Base-by-base conservation (phyloP, 208 protist genomes). In the Trypanosoma mega region DNA sequence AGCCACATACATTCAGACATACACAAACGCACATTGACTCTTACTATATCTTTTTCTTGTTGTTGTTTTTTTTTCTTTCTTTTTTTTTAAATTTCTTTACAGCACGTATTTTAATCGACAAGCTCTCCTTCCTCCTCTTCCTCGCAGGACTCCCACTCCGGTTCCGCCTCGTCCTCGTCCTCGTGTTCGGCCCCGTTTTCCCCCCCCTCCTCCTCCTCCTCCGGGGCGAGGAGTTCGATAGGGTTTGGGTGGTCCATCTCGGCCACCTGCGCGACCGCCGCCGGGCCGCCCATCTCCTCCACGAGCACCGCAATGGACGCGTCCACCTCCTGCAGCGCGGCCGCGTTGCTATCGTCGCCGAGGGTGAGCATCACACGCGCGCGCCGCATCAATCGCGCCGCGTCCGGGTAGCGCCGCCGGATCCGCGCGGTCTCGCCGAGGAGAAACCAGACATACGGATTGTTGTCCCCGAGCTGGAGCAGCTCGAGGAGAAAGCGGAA, bases 371-470 rank as follows among this genome's bases (percentile, higher is more conserved):
- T 90, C 29, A 93, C 85, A 12, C 86, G 84, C 1, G 90, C 79
- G 11, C 86, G 81, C 4, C 85, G 76, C 39, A 96, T 78, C 39
- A 96, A 78, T 0, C 90, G 79, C 8, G 90, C 86, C 11, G 90
- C 68, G 58, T 96, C 90, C 12, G 65, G 34, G 58, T 80, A 91
- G 8, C 90, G 76, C 34, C 79, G 69, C 11, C 86, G 86, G 63
- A 96, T 59, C 18, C 86, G 76, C 2, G 90, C 90, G 21, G 80
- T 78, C 76, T 94, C 87, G 4, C 88, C 92, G n/a, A 97, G 76
- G 8, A 97, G 72, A 70, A 94, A 97, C 88, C 88, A 97, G 51
- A 95, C 81, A 60, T 97, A 97, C 3, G 87, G 87, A 52, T 97
- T 97, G 63, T 88, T 93, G 59, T 95, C 88, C 33, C 85, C 92